These are phyloP conservation scores for Phytophthora litchii DNA, from an alignment of 352 stramenopile genomes.

Conservation along the genomic window DNA sequence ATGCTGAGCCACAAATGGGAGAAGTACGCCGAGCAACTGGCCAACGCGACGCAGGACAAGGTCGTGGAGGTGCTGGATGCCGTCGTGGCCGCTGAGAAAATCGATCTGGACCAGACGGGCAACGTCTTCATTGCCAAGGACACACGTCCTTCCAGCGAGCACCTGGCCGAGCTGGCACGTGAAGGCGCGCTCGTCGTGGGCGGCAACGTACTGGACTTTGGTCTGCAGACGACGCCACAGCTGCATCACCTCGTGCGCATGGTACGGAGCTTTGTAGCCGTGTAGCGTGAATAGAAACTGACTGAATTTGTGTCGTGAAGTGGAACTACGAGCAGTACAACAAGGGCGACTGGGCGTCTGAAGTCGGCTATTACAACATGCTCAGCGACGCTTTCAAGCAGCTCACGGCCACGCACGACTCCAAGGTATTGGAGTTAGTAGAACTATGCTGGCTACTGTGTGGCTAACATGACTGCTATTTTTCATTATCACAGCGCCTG, in stretches of 20 bases:
- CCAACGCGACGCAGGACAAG: slow-evolving; percentile 82
- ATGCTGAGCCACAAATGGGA: slow-evolving; percentile 94
- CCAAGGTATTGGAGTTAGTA: slow-evolving; percentile 49
- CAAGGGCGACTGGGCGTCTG: slow-evolving; percentile 86
- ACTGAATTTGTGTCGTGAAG: slow-evolving; percentile 32
- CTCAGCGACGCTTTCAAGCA: slow-evolving; percentile 93
- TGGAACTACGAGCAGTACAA: slow-evolving; percentile 91
- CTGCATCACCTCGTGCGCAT: slow-evolving; percentile 97
- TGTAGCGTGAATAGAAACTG: not conserved
- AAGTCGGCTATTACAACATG: slow-evolving; percentile 96
- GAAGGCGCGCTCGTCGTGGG: slow-evolving; percentile 89
- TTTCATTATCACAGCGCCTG: slow-evolving; percentile 49
- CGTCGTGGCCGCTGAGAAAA: slow-evolving; percentile 77
- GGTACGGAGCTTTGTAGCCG: slow-evolving; percentile 35
- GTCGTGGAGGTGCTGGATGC: slow-evolving; percentile 83
- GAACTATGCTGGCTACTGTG: not conserved
- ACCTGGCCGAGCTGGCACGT: slow-evolving; percentile 88
- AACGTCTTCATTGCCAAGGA: slow-evolving; percentile 93
- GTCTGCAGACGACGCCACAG: slow-evolving; percentile 96
- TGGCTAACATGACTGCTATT: slow-evolving; percentile 2
- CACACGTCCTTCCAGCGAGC: slow-evolving; percentile 89
- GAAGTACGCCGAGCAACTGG: slow-evolving; percentile 81
- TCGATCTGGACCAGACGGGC: slow-evolving; percentile 80
- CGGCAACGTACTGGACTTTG: slow-evolving; percentile 94
- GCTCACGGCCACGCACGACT: slow-evolving; percentile 80